Percentiles rank a stretch among this genome's conserved stretches.
These are phyloP conservation scores for Umbelopsis sp. DNA, from an alignment of 192 early-diverging fungal species.

Conservation along the genomic window DNA sequence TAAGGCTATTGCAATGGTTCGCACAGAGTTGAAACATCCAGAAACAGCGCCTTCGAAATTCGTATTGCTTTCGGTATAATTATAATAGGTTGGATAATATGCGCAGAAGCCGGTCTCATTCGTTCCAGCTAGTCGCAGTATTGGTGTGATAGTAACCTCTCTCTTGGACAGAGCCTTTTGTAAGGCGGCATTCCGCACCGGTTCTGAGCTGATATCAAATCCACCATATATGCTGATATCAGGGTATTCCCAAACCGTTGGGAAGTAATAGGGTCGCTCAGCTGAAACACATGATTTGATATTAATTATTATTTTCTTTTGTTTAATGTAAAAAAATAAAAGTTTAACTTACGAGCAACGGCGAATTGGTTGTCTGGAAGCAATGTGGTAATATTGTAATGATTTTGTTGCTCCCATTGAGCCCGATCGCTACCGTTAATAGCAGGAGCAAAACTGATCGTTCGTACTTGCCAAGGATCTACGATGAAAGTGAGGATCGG, in stretches of 20 bases:
- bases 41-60: background rate
- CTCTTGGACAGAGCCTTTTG: background rate
- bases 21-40: background rate
- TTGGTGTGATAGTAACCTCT: background rate
- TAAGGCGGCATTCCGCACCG: background rate
- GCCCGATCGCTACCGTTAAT: background rate
- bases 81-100: background rate
- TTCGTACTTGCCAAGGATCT: background rate
- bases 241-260: too few relatives aligned
- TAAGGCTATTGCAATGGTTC: background rate
- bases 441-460: background rate
- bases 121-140: background rate
- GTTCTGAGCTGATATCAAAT: background rate
- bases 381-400: background rate
- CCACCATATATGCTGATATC: too few relatives aligned
- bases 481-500: too few relatives aligned
- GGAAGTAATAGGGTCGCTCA: too few relatives aligned
- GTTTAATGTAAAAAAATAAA: too few relatives aligned
- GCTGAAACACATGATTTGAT: too few relatives aligned
- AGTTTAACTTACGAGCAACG: background rate
- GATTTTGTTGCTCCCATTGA: background rate
- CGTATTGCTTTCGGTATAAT: background rate
- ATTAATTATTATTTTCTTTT: too few relatives aligned
- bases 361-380: background rate
- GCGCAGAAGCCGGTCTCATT: slow-evolving; percentile 2